These are phyloP conservation scores for Dryadomyces sulphureus DNA, from an alignment of 2,329 filamentous ascomycete genomes.

Conservation along the genomic window DNA sequence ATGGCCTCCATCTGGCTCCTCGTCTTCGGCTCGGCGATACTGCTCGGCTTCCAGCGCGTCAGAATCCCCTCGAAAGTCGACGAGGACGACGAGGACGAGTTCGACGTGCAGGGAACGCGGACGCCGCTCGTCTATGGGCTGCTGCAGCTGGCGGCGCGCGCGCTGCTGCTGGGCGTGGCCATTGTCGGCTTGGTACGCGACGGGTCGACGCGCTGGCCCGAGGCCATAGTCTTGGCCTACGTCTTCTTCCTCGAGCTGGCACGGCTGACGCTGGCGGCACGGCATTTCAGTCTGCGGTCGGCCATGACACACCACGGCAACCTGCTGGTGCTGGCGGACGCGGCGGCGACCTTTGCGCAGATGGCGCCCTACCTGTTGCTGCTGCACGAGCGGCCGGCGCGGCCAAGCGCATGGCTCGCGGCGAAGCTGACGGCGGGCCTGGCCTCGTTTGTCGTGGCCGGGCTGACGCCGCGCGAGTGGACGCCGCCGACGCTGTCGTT, in stretches of 20 bases:
- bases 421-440: conserved; percentile 38
- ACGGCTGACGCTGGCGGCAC: not conserved
- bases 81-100: not conserved
- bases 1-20: not conserved
- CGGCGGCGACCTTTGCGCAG: not conserved
- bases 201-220: not conserved
- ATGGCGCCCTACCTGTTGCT: not conserved
- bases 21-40: not conserved
- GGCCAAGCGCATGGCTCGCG: conserved; percentile 40
- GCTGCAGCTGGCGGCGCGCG: not conserved
- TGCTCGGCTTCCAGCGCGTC: not conserved
- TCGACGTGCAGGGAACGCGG: not conserved
- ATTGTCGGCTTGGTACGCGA: not conserved
- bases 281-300: not conserved
- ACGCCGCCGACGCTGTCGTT: conserved; percentile 25
- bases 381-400: not conserved
- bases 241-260: not conserved
- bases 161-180: not conserved
- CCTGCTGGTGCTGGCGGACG: not conserved
- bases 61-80: not conserved
- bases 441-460: conserved; percentile 18
- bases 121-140: not conserved
- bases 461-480: conserved; percentile 35
- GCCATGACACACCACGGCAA: not conserved
- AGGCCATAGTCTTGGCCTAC: not conserved